Evolutionary conservation across 129 eudicot species (phyloP).

Genomic region (Rutidosis leptorrhynchoides): DNA sequence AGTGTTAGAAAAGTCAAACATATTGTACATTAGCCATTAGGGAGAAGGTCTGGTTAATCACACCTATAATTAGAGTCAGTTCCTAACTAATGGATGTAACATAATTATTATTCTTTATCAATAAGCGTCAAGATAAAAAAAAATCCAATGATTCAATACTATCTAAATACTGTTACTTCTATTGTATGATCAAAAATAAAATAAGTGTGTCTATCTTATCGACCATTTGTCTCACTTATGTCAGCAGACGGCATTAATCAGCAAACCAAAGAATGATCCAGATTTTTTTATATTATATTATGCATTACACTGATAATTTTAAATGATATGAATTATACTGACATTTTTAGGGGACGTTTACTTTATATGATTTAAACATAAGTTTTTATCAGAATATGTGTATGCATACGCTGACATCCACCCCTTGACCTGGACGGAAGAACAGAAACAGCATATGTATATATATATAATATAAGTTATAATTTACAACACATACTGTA

Average conservation of each 20-base stretch:
- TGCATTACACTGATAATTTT: not conserved
- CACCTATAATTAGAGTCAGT: not conserved
- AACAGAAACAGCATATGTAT: not conserved
- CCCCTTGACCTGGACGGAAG: not conserved
- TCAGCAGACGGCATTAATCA: not conserved
- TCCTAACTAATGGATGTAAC: not conserved
- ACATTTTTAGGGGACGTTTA: not conserved
- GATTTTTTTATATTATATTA: not conserved
- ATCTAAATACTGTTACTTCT: not conserved
- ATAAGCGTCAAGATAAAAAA: not conserved
- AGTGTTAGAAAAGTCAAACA: not conserved
- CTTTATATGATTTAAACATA: not conserved
- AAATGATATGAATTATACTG: not conserved
- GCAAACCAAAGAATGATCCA: not conserved
- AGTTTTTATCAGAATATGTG: not conserved
- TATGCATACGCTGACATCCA: constrained; percentile 5
- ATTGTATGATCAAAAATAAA: not conserved
- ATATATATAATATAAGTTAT: too few relatives aligned
- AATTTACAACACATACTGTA: too few relatives aligned
- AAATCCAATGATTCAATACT: not conserved
- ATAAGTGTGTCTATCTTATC: not conserved
- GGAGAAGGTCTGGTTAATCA: not conserved
- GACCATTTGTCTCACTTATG: constrained; percentile 11
- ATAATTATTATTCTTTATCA: not conserved
- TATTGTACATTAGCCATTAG: not conserved